These are phyloP conservation scores for Hymenoscyphus scutula DNA, from an alignment of 2,329 filamentous ascomycete genomes.

Conservation along the genomic window DNA sequence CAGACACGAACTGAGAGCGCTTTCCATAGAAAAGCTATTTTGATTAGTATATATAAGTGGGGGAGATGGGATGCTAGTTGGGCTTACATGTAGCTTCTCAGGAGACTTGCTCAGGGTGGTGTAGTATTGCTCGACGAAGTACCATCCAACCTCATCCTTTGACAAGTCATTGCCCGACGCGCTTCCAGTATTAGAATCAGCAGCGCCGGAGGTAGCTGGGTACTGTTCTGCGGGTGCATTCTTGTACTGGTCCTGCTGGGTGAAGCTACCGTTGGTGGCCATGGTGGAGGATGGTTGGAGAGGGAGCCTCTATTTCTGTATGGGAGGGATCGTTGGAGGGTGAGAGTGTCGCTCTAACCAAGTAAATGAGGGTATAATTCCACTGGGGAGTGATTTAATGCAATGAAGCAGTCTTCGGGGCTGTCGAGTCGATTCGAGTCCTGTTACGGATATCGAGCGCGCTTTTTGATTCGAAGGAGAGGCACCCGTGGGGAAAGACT, in stretches of 20 bases:
- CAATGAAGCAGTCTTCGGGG: constrained; percentile 15
- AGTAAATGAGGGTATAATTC: neutral
- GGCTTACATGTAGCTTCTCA: constrained; percentile 78
- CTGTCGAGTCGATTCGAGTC: constrained; percentile 32
- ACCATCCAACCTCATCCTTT: constrained; percentile 98
- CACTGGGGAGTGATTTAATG: constrained; percentile 11
- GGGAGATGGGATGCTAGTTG: neutral
- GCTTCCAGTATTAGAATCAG: constrained; percentile 33
- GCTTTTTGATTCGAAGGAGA: constrained; percentile 23
- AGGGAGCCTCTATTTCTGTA: neutral
- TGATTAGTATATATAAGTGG: constrained; percentile 20
- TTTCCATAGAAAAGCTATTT: constrained; percentile 88
- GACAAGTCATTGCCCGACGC: constrained; percentile 49
- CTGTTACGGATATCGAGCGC: constrained; percentile 34
- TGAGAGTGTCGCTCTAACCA: constrained; percentile 17
- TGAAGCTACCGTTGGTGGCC: constrained; percentile 38
- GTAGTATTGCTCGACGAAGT: constrained; percentile 99
- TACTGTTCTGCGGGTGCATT: constrained; percentile 33
- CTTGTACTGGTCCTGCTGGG: constrained; percentile 38
- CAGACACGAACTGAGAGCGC: constrained; percentile 90
- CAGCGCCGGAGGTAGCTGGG: constrained; percentile 34
- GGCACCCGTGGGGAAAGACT: constrained; percentile 14
- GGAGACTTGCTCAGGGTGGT: constrained; percentile 92
- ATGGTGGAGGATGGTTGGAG: constrained; percentile 24
- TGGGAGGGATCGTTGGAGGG: constrained; percentile 2